These are phyloP conservation scores for Halophytophthora batemanensis DNA, from an alignment of 352 stramenopile genomes.

Conservation along the genomic window DNA sequence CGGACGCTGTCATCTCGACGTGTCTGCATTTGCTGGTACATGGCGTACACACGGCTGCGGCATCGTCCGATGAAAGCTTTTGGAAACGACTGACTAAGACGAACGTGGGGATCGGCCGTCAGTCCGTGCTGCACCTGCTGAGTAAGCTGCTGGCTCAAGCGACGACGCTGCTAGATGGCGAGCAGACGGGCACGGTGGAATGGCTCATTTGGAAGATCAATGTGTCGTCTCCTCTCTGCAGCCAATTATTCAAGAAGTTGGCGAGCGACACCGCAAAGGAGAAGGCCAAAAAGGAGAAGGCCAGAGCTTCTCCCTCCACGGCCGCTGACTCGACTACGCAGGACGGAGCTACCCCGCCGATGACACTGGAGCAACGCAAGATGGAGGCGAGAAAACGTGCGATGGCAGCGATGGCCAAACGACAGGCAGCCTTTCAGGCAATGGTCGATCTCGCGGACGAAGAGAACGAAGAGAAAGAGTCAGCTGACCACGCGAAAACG, in stretches of 20 bases:
- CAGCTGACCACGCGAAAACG: no score
- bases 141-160: slow-evolving; percentile 44
- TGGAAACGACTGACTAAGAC: slow-evolving; percentile 47
- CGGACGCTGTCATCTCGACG: slow-evolving; percentile 82
- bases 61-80: slow-evolving; percentile 28
- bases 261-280: slow-evolving; percentile 21
- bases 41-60: slow-evolving; percentile 59
- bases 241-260: slow-evolving; percentile 30
- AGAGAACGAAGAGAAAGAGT: slow-evolving; percentile 32
- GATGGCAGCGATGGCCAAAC: slow-evolving; percentile 75
- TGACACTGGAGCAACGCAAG: slow-evolving; percentile 76
- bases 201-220: slow-evolving; percentile 73
- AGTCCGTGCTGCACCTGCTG: slow-evolving; percentile 58
- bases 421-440: slow-evolving; percentile 80
- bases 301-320: slow-evolving; percentile 4
- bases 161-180: slow-evolving; percentile 53
- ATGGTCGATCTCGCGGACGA: slow-evolving; percentile 69
- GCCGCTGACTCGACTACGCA: background rate
- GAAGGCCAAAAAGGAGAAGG: slow-evolving; percentile 24
- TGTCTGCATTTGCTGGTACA: slow-evolving; percentile 79
- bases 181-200: slow-evolving; percentile 69
- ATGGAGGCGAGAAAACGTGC: slow-evolving; percentile 73
- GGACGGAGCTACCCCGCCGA: slow-evolving; percentile 13
- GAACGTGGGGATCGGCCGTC: slow-evolving; percentile 27
- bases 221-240: slow-evolving; percentile 40